Percentiles rank a stretch among this genome's conserved stretches.
Conservation (phyloP, 2,329 filamentous ascomycete genomes). For the Hymenoscyphus fraxineus region DNA sequence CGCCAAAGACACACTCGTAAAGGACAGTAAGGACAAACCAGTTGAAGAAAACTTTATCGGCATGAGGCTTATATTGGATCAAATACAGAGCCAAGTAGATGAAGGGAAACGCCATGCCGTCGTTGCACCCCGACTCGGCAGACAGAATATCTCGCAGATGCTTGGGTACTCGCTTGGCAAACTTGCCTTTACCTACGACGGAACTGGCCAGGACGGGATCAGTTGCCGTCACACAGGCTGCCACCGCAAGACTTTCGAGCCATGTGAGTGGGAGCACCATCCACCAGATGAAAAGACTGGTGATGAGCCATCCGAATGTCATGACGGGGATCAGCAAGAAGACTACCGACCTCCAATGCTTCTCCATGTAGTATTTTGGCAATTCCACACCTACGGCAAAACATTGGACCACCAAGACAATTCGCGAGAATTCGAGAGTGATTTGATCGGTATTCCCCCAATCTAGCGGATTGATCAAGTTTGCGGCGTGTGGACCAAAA, state of each 20-base stretch:
- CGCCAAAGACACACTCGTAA: conserved; percentile 94
- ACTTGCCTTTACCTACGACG: conserved; percentile 98
- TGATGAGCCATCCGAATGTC: conserved; percentile 92
- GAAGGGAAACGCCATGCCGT: conserved; percentile 99
- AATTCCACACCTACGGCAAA: conserved; percentile 89
- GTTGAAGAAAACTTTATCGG: conserved; percentile 68
- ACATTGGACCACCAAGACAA: conserved; percentile 87
- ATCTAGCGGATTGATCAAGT: conserved; percentile 68
- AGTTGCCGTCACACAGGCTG: conserved; percentile 94
- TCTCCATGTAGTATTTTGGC: conserved; percentile 95
- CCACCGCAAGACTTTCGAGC: conserved; percentile 82
- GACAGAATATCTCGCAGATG: conserved; percentile 94
- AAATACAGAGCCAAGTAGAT: conserved; percentile 90
- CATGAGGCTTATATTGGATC: conserved; percentile 71
- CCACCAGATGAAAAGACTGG: conserved; percentile 93
- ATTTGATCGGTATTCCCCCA: conserved; percentile 86
- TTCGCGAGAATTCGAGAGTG: conserved; percentile 83
- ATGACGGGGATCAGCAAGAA: conserved; percentile 91
- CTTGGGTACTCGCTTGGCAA: conserved; percentile 94
- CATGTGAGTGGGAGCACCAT: conserved; percentile 74
- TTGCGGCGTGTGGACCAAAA: conserved; percentile 79
- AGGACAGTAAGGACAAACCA: conserved; percentile 88
- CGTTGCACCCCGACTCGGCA: conserved; percentile 96
- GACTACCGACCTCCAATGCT: conserved; percentile 89
- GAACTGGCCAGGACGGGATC: conserved; percentile 96